Evolutionary conservation across 345 rosid species (phyloP).

Genomic region (Draba incana): DNA sequence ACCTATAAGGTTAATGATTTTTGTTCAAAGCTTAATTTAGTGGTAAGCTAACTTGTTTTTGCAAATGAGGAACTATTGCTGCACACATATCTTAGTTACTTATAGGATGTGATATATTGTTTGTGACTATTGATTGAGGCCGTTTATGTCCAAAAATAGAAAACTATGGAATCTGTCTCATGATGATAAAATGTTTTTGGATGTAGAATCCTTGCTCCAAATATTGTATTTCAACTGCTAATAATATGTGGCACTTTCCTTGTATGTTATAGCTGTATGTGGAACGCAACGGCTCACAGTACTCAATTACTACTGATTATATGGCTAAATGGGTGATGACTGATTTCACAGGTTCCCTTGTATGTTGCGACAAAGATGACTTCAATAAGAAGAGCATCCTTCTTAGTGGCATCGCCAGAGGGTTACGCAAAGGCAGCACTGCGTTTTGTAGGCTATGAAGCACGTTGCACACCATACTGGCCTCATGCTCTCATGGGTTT

Average conservation of each 20-base stretch:
- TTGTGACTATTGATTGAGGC: background rate
- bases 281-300: constrained; percentile 11
- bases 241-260: constrained; percentile 1
- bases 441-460: constrained; percentile 68
- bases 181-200: background rate
- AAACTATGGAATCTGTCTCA: background rate
- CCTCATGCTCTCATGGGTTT: constrained; percentile 74
- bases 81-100: constrained; percentile 7
- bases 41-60: too few relatives aligned
- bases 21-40: too few relatives aligned
- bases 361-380: constrained; percentile 93
- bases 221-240: too few relatives aligned
- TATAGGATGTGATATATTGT: constrained; percentile 8
- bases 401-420: constrained; percentile 71
- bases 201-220: background rate
- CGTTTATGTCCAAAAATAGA: background rate
- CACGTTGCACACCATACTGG: constrained; percentile 84
- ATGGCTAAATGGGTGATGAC: constrained; percentile 20
- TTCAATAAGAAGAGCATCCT: constrained; percentile 68
- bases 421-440: constrained; percentile 68
- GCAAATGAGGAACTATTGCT: too few relatives aligned
- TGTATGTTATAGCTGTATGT: background rate
- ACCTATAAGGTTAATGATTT: too few relatives aligned
- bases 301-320: background rate
- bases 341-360: constrained; percentile 61